phyloP scores from a whole-genome alignment of 352 stramenopile genomes.

The Phytophthora fragariae region DNA sequence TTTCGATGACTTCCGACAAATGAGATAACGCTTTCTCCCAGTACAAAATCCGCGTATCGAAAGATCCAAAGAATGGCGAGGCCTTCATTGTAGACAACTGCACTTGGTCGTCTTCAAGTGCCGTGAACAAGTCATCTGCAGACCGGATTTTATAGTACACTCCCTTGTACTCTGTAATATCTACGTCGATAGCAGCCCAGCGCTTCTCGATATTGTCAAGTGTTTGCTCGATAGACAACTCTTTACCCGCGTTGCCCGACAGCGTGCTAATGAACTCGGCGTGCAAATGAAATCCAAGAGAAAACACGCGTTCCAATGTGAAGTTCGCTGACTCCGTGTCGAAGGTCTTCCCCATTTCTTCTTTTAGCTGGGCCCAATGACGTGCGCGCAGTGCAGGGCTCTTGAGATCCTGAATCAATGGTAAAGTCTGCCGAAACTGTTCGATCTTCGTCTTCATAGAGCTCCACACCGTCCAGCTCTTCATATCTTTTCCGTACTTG shows the following conservation, averaged over 20 bases:
- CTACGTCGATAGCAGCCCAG: constrained; percentile 90
- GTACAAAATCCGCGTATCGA: constrained; percentile 87
- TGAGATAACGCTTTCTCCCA: constrained; percentile 89
- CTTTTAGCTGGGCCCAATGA: constrained; percentile 92
- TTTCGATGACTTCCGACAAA: constrained; percentile 93
- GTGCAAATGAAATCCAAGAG: constrained; percentile 87
- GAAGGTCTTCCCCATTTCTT: constrained; percentile 88
- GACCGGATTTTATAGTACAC: constrained; percentile 94
- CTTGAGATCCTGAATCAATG: constrained; percentile 94
- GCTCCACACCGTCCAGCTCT: constrained; percentile 91
- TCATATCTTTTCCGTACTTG: constrained; percentile 95
- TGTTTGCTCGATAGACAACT: constrained; percentile 92
- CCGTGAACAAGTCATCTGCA: constrained; percentile 92
- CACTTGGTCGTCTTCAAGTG: constrained; percentile 93
- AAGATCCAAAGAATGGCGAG: constrained; percentile 93
- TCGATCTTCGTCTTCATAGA: constrained; percentile 95
- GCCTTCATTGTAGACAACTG: constrained; percentile 95
- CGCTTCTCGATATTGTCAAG: constrained; percentile 89
- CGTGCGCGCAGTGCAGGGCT: constrained; percentile 87
- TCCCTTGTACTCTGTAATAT: constrained; percentile 93
- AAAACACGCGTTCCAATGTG: constrained; percentile 89
- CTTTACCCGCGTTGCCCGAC: constrained; percentile 92
- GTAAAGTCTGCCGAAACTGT: constrained; percentile 92
- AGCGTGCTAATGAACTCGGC: constrained; percentile 93
- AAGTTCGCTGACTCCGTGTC: constrained; percentile 80